Conservation (phyloP, 2,329 filamentous ascomycete species). For the Fusarium sp. region DNA sequence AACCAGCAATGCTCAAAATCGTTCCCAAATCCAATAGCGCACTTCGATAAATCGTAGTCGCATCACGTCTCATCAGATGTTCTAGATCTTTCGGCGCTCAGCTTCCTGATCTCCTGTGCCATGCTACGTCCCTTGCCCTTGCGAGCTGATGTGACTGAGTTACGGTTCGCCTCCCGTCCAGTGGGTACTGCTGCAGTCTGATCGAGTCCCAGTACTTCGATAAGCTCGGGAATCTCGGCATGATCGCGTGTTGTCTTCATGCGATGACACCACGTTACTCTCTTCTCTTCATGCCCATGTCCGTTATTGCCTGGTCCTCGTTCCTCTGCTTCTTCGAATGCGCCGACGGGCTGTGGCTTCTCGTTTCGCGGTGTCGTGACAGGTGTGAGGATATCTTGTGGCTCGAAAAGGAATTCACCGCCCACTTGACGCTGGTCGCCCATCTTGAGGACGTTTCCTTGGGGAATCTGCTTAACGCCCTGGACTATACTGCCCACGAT, state of each 20-base stretch:
- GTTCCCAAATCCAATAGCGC: not conserved
- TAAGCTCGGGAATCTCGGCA: slow-evolving; percentile 75
- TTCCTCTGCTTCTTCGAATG: slow-evolving; percentile 36
- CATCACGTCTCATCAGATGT: slow-evolving; percentile 24
- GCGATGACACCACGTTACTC: slow-evolving; percentile 81
- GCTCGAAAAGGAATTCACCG: slow-evolving; percentile 83
- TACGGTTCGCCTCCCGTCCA: slow-evolving; percentile 35
- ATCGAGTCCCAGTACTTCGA: slow-evolving; percentile 70
- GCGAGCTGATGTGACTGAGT: slow-evolving; percentile 54
- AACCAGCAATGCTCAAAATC: slow-evolving; percentile 29
- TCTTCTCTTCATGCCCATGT: slow-evolving; percentile 63
- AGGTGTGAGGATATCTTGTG: slow-evolving; percentile 58
- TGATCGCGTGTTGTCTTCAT: slow-evolving; percentile 86
- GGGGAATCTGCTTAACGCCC: slow-evolving; percentile 67
- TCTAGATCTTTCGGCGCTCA: slow-evolving; percentile 51
- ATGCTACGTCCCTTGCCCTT: slow-evolving; percentile 67
- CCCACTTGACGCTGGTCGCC: slow-evolving; percentile 78
- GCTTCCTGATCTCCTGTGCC: slow-evolving; percentile 61
- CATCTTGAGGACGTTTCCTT: slow-evolving; percentile 69
- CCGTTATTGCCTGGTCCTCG: not conserved
- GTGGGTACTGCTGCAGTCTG: slow-evolving; percentile 31
- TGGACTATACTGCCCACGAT: slow-evolving; percentile 68
- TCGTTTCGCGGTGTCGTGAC: slow-evolving; percentile 58
- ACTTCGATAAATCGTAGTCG: not conserved
- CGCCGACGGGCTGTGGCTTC: slow-evolving; percentile 38